Base-by-base conservation (phyloP, 2,329 filamentous ascomycete genomes). In the Aspergillus sp. region DNA sequence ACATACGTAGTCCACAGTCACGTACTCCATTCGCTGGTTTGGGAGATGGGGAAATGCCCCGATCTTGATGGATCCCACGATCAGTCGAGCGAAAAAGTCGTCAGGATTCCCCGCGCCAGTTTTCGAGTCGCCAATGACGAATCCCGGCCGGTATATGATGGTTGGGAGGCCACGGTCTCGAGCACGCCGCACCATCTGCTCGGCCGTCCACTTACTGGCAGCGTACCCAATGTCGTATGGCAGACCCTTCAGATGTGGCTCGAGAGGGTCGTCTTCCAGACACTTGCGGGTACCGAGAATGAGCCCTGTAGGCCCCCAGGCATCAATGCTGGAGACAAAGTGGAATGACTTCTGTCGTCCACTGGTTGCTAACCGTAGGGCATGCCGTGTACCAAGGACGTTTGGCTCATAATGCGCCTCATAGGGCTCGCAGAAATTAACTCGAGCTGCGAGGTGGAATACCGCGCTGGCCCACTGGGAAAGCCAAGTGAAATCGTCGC, bases 11-110 rank as follows among this genome's bases (percentile, higher is more conserved):
- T 49, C 46, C 7, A 49, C 36, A 6, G 46, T 49, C 22, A 32
- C 22, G 13, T 41, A 49, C 17, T 49, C 46, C 13, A 49, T 14
- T 8, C 46, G 22, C n/a, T 38, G 14, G 9, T 30, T 30, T 5
- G 35, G 14, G 11, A 38, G 14, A 17, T n/a, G 14, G 1, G 35
- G 35, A 7, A 38, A n/a, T 4, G 35, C 30, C 1, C 75, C 75
- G 1, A 95, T 77, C 70, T 94, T 89, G 35, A 93, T 75, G 62
- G 88, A 93, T 46, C 89, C 90, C 73, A 94, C 93, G 45, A 86
- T 75, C 69, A 95, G 81, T 14, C 90, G 82, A 57, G 94, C 80
- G 5, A 95, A 72, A 73, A 95, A 95, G 71, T 95, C 90, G 64
- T 95, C 90, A 0, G 83, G 89, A 66, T 85, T 89, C 68, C 55